A percentile compares a stretch with the other conserved stretches of the same genome.
Evolutionary conservation across 768 basidiomycete genomes (phyloP).

Genomic region (Clathrus columnatus): DNA sequence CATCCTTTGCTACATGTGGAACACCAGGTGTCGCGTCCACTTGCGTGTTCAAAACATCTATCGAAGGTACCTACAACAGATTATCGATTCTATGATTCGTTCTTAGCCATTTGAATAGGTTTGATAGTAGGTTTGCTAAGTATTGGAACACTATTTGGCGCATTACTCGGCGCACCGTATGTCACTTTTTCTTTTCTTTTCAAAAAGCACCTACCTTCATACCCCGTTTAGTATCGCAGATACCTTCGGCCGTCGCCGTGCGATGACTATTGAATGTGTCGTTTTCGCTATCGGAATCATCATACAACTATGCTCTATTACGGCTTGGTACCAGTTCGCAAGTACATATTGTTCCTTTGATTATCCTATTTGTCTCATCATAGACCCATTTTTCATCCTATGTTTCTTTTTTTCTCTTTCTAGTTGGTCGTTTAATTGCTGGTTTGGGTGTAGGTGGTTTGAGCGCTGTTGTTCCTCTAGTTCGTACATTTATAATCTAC

Average conservation of each 20-base stretch:
- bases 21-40: slow-evolving; percentile 29
- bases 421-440: slow-evolving; percentile 54
- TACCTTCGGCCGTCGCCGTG: slow-evolving; percentile 52
- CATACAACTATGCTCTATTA: slow-evolving; percentile 43
- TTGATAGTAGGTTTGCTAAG: slow-evolving; percentile 64
- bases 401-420: background rate
- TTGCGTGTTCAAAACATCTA: slow-evolving; percentile 47
- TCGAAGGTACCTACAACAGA: slow-evolving; percentile 36
- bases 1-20: slow-evolving; percentile 50
- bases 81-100: background rate
- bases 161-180: slow-evolving; percentile 51
- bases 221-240: slow-evolving; percentile 41
- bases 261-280: slow-evolving; percentile 53
- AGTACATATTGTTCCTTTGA: no score
- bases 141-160: slow-evolving; percentile 60
- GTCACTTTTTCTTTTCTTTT: slow-evolving; percentile 17
- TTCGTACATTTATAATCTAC: slow-evolving; percentile 15
- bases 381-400: background rate
- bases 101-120: slow-evolving; percentile 20
- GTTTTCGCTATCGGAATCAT: slow-evolving; percentile 54
- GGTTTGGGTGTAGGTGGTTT: slow-evolving; percentile 64
- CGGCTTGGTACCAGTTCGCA: slow-evolving; percentile 54
- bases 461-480: slow-evolving; percentile 60
- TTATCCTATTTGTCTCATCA: no score
- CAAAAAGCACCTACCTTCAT: background rate